Evolutionary conservation across 805 yeast genomes (phyloP).

Genomic region (Teunomyces tritomae): DNA sequence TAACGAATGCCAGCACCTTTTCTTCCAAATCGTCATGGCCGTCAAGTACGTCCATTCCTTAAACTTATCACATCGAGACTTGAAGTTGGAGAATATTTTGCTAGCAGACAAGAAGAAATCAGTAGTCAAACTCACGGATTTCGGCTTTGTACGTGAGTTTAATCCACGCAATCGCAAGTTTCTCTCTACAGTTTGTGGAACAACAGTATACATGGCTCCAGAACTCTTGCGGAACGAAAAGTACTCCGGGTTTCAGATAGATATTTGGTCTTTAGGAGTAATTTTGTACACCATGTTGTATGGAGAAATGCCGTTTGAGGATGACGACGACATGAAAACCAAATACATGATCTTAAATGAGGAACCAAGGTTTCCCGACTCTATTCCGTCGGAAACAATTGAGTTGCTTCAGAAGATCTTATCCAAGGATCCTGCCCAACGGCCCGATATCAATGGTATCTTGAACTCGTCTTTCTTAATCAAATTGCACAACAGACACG

Average conservation of each 20-base stretch:
- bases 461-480: constrained; percentile 34
- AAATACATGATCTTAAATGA: constrained; percentile 57
- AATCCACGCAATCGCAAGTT: constrained; percentile 44
- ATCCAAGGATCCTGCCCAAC: constrained; percentile 58
- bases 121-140: constrained; percentile 79
- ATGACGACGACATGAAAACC: constrained; percentile 67
- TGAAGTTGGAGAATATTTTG: constrained; percentile 77
- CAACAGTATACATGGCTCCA: constrained; percentile 96
- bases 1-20: constrained; percentile 50
- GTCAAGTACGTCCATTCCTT: constrained; percentile 72
- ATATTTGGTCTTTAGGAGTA: constrained; percentile 90
- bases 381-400: constrained; percentile 48
- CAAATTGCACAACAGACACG: constrained; percentile 28
- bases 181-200: constrained; percentile 87
- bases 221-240: constrained; percentile 69
- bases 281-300: constrained; percentile 79
- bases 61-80: constrained; percentile 80
- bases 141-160: constrained; percentile 87
- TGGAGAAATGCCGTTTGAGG: constrained; percentile 91
- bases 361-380: constrained; percentile 58
- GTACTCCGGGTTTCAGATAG: constrained; percentile 78
- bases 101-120: constrained; percentile 50
- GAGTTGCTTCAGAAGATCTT: constrained; percentile 54
- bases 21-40: constrained; percentile 65
- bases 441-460: constrained; percentile 51